phyloP scores from a whole-genome alignment of 1,284 basidiomycete genomes.

The Leccinum solheimii region DNA sequence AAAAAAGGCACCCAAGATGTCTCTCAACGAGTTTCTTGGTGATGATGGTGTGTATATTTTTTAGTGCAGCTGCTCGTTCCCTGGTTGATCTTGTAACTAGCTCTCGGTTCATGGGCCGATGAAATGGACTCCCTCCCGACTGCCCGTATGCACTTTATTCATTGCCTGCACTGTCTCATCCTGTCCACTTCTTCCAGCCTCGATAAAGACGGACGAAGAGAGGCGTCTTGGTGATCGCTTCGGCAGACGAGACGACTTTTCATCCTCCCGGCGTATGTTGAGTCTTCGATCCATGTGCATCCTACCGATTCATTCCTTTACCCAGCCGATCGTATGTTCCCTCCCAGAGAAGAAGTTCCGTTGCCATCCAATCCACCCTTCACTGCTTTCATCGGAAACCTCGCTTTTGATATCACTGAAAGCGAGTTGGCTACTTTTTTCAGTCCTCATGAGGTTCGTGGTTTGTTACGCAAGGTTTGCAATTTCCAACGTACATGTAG shows the following conservation, averaged over 20 bases:
- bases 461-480: neutral
- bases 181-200: constrained; percentile 45
- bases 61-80: constrained; percentile 14
- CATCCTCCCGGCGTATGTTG: constrained; percentile 57
- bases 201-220: constrained; percentile 61
- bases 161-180: constrained; percentile 20
- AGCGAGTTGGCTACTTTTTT: constrained; percentile 85
- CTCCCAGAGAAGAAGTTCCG: constrained; percentile 86
- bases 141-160: constrained; percentile 67
- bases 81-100: constrained; percentile 41
- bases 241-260: constrained; percentile 61
- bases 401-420: constrained; percentile 91
- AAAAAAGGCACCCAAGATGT: constrained; percentile 86
- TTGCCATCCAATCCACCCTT: constrained; percentile 94
- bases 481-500: constrained; percentile 38
- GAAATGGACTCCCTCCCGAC: constrained; percentile 90
- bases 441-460: constrained; percentile 55
- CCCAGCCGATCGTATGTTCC: constrained; percentile 59
- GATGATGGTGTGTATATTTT: constrained; percentile 63
- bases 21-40: constrained; percentile 86
- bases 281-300: constrained; percentile 5
- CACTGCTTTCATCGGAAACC: constrained; percentile 95
- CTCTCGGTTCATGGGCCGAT: constrained; percentile 93
- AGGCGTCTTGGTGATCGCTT: constrained; percentile 52
- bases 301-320: constrained; percentile 14